phyloP scores from a whole-genome alignment of 1,284 basidiomycete genomes.

The Cerioporus squamosus region DNA sequence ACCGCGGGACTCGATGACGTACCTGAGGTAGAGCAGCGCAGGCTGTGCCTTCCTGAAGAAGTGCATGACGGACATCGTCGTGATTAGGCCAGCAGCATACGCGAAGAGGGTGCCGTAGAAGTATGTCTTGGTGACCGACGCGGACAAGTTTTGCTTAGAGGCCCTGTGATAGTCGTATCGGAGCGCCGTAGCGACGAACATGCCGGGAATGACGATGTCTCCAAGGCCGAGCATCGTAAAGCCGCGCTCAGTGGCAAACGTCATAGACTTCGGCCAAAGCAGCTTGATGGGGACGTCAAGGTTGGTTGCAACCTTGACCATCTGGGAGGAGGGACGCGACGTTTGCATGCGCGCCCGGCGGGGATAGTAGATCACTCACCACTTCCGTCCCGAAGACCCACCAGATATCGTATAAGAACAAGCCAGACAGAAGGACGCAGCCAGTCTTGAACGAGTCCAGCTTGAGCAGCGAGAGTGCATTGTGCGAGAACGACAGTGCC shows the following conservation, averaged over 20 bases:
- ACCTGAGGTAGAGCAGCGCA: conserved; percentile 92
- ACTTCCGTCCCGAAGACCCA: conserved; percentile 87
- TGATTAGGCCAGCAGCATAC: conserved; percentile 80
- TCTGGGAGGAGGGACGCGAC: conserved; percentile 44
- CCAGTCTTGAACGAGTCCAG: conserved; percentile 94
- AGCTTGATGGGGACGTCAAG: conserved; percentile 96
- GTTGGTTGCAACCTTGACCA: conserved; percentile 92
- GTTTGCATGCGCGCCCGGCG: background rate
- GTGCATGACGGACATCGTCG: conserved; percentile 92
- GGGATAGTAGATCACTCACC: conserved; percentile 47
- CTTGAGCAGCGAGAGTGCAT: conserved; percentile 81
- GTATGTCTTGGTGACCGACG: conserved; percentile 72
- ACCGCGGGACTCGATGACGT: conserved; percentile 29
- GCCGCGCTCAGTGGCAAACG: conserved; percentile 60
- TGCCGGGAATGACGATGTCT: conserved; percentile 90
- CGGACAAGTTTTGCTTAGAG: conserved; percentile 30
- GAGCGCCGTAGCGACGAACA: conserved; percentile 87
- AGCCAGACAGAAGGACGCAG: conserved; percentile 75
- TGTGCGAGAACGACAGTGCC: conserved; percentile 84
- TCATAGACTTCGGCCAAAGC: conserved; percentile 79
- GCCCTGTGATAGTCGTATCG: conserved; percentile 79
- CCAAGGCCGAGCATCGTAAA: conserved; percentile 94
- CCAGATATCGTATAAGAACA: conserved; percentile 91
- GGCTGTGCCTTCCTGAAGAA: conserved; percentile 83
- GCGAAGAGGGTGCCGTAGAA: conserved; percentile 75